A percentile compares a stretch with the other conserved stretches of the same genome.
Evolutionary conservation across 2,329 filamentous ascomycete genomes (phyloP).

Genomic region (Cladosporium sp.): DNA sequence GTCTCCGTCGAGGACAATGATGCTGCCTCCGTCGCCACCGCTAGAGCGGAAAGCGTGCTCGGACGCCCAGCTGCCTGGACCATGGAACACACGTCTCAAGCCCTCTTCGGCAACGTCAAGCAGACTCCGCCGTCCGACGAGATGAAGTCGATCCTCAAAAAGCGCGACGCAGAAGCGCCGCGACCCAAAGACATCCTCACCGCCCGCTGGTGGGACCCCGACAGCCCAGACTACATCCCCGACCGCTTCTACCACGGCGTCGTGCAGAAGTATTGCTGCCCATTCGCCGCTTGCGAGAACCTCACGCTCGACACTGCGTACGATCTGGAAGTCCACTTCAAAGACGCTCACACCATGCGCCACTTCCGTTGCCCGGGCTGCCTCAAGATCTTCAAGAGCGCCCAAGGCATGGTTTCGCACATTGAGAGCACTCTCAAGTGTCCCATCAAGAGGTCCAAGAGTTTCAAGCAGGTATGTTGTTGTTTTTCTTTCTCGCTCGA

Average conservation of each 20-base stretch:
- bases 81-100: slow-evolving; percentile 15
- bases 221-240: slow-evolving; percentile 45
- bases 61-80: slow-evolving; percentile 15
- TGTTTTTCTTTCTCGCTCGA: too few relatives aligned
- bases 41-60: not conserved
- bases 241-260: slow-evolving; percentile 44
- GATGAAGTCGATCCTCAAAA: slow-evolving; percentile 29
- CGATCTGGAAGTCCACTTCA: slow-evolving; percentile 27
- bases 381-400: slow-evolving; percentile 37
- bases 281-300: slow-evolving; percentile 46
- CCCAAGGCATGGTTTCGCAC: slow-evolving; percentile 37
- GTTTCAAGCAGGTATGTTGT: slow-evolving; percentile 29
- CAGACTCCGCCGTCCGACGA: slow-evolving; percentile 23
- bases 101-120: slow-evolving; percentile 36
- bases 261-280: slow-evolving; percentile 50
- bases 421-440: slow-evolving; percentile 35
- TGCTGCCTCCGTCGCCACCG: slow-evolving; percentile 4
- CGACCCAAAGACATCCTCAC: not conserved
- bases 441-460: slow-evolving; percentile 32
- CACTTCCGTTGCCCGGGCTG: slow-evolving; percentile 38
- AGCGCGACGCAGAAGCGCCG: slow-evolving; percentile 5
- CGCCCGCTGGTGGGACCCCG: slow-evolving; percentile 38
- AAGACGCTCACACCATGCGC: slow-evolving; percentile 29
- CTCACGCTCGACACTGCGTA: slow-evolving; percentile 21
- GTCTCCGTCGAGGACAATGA: slow-evolving; percentile 6